phyloP scores from a whole-genome alignment of 1,284 basidiomycete genomes.

The Leucoagaricus sp. region DNA sequence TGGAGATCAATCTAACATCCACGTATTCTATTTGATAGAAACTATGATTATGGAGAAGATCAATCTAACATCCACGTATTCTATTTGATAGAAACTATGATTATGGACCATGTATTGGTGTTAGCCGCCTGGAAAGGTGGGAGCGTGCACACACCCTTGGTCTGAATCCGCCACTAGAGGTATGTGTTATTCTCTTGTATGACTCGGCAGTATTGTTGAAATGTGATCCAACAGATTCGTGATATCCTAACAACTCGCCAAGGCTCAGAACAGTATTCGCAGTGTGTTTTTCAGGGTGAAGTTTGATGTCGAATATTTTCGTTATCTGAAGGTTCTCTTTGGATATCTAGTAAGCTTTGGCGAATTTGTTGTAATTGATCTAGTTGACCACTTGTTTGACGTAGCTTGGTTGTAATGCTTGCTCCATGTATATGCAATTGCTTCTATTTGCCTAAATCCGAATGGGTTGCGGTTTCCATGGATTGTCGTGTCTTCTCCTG shows the following conservation, averaged over 20 bases:
- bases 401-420: background rate
- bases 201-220: conserved; percentile 4
- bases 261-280: conserved; percentile 33
- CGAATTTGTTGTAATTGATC: background rate
- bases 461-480: background rate
- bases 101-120: conserved; percentile 86
- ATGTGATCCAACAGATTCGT: conserved; percentile 52
- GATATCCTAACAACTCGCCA: conserved; percentile 61
- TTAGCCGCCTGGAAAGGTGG: conserved; percentile 86
- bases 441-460: background rate
- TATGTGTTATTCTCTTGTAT: conserved; percentile 34
- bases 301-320: conserved; percentile 24
- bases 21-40: conserved; percentile 39
- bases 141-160: conserved; percentile 82
- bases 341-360: background rate
- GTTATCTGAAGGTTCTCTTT: background rate
- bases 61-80: conserved; percentile 12
- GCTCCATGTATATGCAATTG: conserved; percentile 6
- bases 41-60: conserved; percentile 83
- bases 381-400: background rate
- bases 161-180: conserved; percentile 83
- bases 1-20: conserved; percentile 5
- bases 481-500: conserved; percentile 3
- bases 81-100: conserved; percentile 60
- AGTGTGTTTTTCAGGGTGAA: conserved; percentile 36